Base-by-base conservation (phyloP, 2,329 filamentous ascomycete species). In the Colletotrichum sp. region DNA sequence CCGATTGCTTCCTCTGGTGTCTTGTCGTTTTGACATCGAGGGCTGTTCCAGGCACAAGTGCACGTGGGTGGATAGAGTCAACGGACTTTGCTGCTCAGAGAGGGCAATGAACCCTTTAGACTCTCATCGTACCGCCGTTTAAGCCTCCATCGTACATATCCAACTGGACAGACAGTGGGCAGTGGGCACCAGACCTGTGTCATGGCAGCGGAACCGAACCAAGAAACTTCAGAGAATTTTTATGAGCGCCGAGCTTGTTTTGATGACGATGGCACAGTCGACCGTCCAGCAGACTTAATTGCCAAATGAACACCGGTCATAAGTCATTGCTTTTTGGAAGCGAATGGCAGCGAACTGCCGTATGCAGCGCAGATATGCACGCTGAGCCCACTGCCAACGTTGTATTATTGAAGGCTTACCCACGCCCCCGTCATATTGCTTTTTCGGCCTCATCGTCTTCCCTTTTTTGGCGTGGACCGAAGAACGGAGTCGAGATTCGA, bases 401-500 rank as follows among this genome's bases (percentile, higher is more conserved):
- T 26, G 62, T 48, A 72, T 72, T 75, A 72, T 67, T 75, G 72
- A 62, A 72, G 48, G 68, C 72, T 30, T 34, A 72, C 22, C 39
- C 16, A 48, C 39, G 57, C 26, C 32, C 68, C 64, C 44, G 18
- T 32, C 63, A 39, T 69, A 32, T 71, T 70, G 67, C 52, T 75
- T 69, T 62, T 77, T 62, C 71, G 28, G 36, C 22, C 28, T 68
- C 59, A 34, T 63, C 63, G 44, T 68, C 52, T 39, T 64, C 28
- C 59, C 48, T 74, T 60, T 48, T 71, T 64, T 34, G 60, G 59
- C 16, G 59, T 65, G 64, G 73, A 65, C 73, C 73, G 59, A 73
- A 60, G 28, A 73, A 60, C 44, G 64, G 73, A 48, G 57, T 34
- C 57, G 59, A 28, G 7, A 57, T 57, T 62, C 30, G 59, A 59